A percentile compares a stretch with the other conserved stretches of the same genome.
phyloP scores from a whole-genome alignment of 2,329 filamentous ascomycete genomes.

The Aspergillus sp. region DNA sequence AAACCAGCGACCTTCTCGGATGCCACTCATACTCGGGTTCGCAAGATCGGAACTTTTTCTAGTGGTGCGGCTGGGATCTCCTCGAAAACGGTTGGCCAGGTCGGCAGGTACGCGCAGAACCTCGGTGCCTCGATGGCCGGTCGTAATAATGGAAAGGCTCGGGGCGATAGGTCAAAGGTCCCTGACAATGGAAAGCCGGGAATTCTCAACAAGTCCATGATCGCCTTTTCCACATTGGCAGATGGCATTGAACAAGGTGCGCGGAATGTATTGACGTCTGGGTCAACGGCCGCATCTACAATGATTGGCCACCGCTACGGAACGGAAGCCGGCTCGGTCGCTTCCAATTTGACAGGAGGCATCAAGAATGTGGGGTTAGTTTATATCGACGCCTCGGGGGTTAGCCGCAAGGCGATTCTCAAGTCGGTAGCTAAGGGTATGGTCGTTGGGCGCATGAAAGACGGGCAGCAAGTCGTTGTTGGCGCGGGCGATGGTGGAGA shows the following conservation, averaged over 20 bases:
- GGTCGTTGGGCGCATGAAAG: constrained; percentile 55
- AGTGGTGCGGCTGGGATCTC: constrained; percentile 75
- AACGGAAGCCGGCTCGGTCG: constrained; percentile 75
- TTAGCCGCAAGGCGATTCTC: constrained; percentile 82
- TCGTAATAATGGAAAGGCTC: constrained; percentile 55
- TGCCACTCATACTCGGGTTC: constrained; percentile 77
- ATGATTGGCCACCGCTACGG: constrained; percentile 91
- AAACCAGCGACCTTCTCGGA: constrained; percentile 88
- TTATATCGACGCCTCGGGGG: constrained; percentile 94
- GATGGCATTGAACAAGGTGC: constrained; percentile 91
- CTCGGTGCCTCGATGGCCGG: constrained; percentile 73
- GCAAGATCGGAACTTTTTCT: constrained; percentile 87
- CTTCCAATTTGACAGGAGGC: constrained; percentile 73
- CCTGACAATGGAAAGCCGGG: constrained; percentile 75
- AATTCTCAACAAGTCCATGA: constrained; percentile 90
- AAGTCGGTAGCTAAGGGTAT: constrained; percentile 97
- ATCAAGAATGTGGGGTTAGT: constrained; percentile 96
- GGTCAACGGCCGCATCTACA: constrained; percentile 75
- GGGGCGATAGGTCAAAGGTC: constrained; percentile 71
- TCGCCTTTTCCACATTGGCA: constrained; percentile 91
- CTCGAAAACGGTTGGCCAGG: constrained; percentile 81
- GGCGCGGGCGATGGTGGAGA: constrained; percentile 48
- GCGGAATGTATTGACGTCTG: constrained; percentile 71
- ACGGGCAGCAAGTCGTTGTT: constrained; percentile 50
- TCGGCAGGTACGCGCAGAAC: constrained; percentile 84